Base-by-base conservation (phyloP, 2,329 filamentous ascomycete genomes). In the Madurella mycetomatis region DNA sequence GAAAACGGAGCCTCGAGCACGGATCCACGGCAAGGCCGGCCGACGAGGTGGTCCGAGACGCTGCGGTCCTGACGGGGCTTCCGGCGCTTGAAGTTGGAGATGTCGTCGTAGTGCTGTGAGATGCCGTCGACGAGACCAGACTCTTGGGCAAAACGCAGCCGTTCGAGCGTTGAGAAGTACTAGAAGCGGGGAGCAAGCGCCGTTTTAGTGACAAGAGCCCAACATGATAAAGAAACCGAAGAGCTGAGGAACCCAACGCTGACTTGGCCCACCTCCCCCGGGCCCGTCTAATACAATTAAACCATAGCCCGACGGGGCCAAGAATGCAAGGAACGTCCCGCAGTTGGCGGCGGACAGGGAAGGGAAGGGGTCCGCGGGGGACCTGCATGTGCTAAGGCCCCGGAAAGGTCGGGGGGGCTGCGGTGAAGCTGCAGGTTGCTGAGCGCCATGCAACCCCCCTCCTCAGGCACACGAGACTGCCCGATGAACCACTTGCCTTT, bases 161-260 rank as follows among this genome's bases (percentile, higher is more conserved):
- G 81, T 70, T 90, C 87, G 59, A 87, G 76, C 8, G 82, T 85
- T 32, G 86, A 88, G 72, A 90, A 89, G 72, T 87, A 89, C 82
- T 90, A 68, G 41, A 55, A 49, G 49, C 34, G 55, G 47, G 51
- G 53, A 41, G 41, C n/a, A 53, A 47, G 19, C 3, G 15, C 12
- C 31, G n/a, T 48, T 58, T 66, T 64, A 61, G 59, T 60, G 49
- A 32, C 25, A 47, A 39, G 49, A 54, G 25, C 25, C 41, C 9
- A 46, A 31, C 16, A 50, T 32, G 19, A 55, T 40, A 54, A 44
- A 13, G 44, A 18, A 49, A 32, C n/a, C 37, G 41, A 30, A 7
- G 25, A 7, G 25, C 7, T 9, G 47, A 40, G n/a, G 40, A n/a
- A n/a, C n/a, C n/a, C n/a, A n/a, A 34, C 30, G 32, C 47, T 30